Percentiles rank a stretch among this genome's conserved stretches.
These are phyloP conservation scores for Iberis amara DNA, from an alignment of 441 rosid species.

Conservation along the genomic window DNA sequence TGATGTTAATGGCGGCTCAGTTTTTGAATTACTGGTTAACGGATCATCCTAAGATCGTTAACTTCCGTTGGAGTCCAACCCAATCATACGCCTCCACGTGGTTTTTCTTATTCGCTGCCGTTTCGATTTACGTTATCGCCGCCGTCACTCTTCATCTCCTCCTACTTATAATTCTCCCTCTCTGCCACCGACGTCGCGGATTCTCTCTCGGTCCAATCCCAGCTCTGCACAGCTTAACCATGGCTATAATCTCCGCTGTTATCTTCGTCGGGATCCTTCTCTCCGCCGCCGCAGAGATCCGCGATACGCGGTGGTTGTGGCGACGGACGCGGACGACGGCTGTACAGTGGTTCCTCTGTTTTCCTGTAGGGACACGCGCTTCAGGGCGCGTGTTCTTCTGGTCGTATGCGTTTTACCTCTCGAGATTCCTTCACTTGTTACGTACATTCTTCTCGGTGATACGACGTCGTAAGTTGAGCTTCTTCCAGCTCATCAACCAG, in stretches of 20 bases:
- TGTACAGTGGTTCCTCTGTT: constrained; percentile 84
- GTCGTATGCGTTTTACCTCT: constrained; percentile 83
- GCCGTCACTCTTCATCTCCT: constrained; percentile 42
- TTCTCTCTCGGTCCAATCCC: constrained; percentile 73
- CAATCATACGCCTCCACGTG: constrained; percentile 85
- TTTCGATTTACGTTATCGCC: constrained; percentile 43
- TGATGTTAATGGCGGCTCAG: not conserved
- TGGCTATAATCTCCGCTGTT: constrained; percentile 50
- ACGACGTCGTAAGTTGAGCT: constrained; percentile 44
- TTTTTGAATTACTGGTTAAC: constrained; percentile 43
- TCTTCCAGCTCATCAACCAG: constrained; percentile 58
- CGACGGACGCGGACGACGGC: constrained; percentile 49
- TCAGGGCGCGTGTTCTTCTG: constrained; percentile 96
- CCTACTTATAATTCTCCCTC: constrained; percentile 27
- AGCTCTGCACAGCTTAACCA: constrained; percentile 58
- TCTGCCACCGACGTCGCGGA: constrained; percentile 30
- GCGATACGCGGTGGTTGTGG: constrained; percentile 82
- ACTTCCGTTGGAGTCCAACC: constrained; percentile 76
- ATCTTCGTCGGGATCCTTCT: constrained; percentile 66
- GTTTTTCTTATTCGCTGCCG: constrained; percentile 63
- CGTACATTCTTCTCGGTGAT: constrained; percentile 61
- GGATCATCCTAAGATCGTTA: constrained; percentile 67
- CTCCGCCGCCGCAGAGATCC: constrained; percentile 70
- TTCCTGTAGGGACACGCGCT: constrained; percentile 82
- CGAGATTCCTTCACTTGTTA: constrained; percentile 69